Evolutionary conservation across 2,329 filamentous ascomycete genomes (phyloP), one percentile per base, ranked within the genome.

Genomic region (Berkeleyomyces basicola): DNA sequence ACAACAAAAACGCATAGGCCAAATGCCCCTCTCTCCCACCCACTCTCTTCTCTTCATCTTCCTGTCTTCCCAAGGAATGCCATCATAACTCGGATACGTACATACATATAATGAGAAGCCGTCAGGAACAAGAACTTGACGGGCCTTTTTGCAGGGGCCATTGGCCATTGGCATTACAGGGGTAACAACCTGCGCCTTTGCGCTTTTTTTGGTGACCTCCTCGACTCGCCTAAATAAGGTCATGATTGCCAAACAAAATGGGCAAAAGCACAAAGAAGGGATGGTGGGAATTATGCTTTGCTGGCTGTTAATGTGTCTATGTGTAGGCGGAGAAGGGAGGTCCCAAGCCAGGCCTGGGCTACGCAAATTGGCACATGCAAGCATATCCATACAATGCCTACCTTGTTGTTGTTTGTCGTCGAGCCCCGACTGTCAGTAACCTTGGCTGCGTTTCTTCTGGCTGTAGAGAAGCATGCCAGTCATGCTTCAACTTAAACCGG

Each of bases 81-180:
- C 33, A 55, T 37, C 33, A 55, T 9, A 55, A 39, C 51, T 55
- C 33, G 51, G 51, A 55, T 23, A 23, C 23, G 23, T 23, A 23
- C 1, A n/a, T n/a, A n/a, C n/a, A n/a, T n/a, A 23, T 55, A 55
- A 39, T 55, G 31, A 31, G 51, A 37, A 55, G 51, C 51, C 51
- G 51, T 39, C 51, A 55, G 51, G 51, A 55, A 55, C 51, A 55
- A 39, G 51, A 55, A 39, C 51, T 55, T 55, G 51, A 55, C 51
- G 51, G 33, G 51, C 51, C 51, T 55, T 55, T 55, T 39, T 39
- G 51, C 51, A 55, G 10, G 51, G 51, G 51, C 51, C 51, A 55
- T 49, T 47, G 44, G 44, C 44, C 11, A 47, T 39, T 55, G 51
- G 51, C 51, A 55, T 55, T 55, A 36, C 51, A 55, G 51, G 51